phyloP scores from a whole-genome alignment of 2,329 filamentous ascomycete species.

The Seiridium unicorne region DNA sequence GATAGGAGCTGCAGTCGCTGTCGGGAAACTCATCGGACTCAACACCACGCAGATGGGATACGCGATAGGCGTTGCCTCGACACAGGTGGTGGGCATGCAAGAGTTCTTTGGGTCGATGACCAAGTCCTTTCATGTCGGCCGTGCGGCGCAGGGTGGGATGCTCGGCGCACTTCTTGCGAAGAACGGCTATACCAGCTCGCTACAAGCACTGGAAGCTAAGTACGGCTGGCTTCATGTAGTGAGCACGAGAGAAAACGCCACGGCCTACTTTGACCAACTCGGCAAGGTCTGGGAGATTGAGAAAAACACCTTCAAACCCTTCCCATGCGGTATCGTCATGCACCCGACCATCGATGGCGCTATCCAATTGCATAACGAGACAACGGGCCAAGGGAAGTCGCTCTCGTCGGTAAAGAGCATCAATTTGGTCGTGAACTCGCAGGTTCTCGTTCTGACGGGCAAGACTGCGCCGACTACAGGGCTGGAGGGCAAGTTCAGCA shows the following conservation, averaged over 20 bases:
- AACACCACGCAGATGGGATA: conserved; percentile 38
- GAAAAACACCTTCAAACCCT: conserved; percentile 56
- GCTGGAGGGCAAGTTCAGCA: conserved; percentile 53
- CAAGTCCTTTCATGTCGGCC: conserved; percentile 53
- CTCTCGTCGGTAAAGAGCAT: conserved; percentile 35
- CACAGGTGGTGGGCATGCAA: conserved; percentile 51
- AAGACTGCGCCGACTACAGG: conserved; percentile 48
- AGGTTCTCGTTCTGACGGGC: conserved; percentile 51
- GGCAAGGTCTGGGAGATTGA: conserved; percentile 45
- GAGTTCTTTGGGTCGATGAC: conserved; percentile 56
- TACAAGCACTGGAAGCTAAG: conserved; percentile 47
- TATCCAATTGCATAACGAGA: conserved; percentile 41
- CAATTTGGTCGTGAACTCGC: conserved; percentile 44
- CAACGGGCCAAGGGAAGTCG: conserved; percentile 25
- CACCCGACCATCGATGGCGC: conserved; percentile 54
- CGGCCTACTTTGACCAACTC: conserved; percentile 34
- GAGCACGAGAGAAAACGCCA: conserved; percentile 34
- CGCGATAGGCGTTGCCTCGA: conserved; percentile 51
- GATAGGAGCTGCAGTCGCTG: conserved; percentile 51
- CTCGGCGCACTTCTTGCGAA: conserved; percentile 36
- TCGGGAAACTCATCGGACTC: conserved; percentile 44
- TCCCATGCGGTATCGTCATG: conserved; percentile 55
- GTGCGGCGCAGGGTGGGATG: conserved; percentile 51
- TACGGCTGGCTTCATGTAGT: conserved; percentile 54
- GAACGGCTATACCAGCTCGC: conserved; percentile 47